Percentiles rank a stretch among this genome's conserved stretches.
These are phyloP conservation scores for Lactarius vividus DNA, from an alignment of 768 basidiomycete species.

Conservation along the genomic window DNA sequence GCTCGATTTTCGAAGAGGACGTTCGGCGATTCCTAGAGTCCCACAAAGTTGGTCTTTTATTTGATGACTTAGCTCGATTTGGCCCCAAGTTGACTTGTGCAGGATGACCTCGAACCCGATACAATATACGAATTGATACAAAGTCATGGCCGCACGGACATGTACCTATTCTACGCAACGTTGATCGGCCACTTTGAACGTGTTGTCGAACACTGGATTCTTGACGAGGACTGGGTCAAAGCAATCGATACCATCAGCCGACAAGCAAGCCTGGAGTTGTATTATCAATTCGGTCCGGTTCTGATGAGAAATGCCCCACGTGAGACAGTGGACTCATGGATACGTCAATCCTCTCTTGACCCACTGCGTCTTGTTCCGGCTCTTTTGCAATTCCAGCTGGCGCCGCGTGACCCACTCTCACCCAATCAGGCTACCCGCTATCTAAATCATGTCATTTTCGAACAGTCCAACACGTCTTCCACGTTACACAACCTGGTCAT, in stretches of 20 bases:
- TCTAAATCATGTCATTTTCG: conserved; percentile 80
- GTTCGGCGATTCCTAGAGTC: conserved; percentile 89
- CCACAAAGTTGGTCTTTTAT: conserved; percentile 65
- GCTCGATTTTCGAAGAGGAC: conserved; percentile 86
- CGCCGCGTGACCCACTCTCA: conserved; percentile 65
- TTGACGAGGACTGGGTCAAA: conserved; percentile 89
- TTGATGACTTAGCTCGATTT: background rate
- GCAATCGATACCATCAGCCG: conserved; percentile 89
- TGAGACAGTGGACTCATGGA: conserved; percentile 90
- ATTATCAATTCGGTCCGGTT: conserved; percentile 89
- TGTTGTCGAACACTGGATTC: conserved; percentile 88
- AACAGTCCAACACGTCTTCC: conserved; percentile 73
- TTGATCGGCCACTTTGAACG: conserved; percentile 77
- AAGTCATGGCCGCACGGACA: conserved; percentile 88
- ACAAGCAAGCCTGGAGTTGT: conserved; percentile 81
- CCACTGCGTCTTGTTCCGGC: conserved; percentile 87
- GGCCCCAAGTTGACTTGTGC: background rate
- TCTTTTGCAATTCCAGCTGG: conserved; percentile 74
- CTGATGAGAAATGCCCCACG: conserved; percentile 84
- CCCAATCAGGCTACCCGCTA: conserved; percentile 89
- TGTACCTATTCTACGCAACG: conserved; percentile 87
- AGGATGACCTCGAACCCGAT: conserved; percentile 81
- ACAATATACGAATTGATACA: conserved; percentile 93
- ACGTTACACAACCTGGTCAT: conserved; percentile 94
- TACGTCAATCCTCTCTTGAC: conserved; percentile 76